phyloP scores from a whole-genome alignment of 23 red algal genomes.

The Gracilariopsis chorda region DNA sequence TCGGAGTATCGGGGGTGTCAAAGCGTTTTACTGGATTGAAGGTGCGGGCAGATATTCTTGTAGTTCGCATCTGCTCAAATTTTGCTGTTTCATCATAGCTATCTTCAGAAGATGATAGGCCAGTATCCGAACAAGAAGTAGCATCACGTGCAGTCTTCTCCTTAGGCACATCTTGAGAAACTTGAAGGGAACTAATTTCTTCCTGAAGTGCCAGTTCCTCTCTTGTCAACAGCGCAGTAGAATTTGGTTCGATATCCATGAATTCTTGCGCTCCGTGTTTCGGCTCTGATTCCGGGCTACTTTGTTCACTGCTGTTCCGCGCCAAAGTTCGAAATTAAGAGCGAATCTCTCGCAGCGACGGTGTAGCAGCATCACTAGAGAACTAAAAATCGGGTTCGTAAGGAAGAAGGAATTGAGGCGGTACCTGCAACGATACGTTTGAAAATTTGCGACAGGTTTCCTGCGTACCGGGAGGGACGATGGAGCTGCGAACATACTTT shows the following conservation, averaged over 20 bases:
- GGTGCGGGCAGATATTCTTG: background rate
- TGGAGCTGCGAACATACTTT: background rate
- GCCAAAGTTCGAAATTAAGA: too few relatives aligned
- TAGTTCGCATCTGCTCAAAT: background rate
- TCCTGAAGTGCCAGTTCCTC: background rate
- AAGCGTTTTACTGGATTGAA: background rate
- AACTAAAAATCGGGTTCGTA: background rate
- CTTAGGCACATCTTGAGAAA: background rate
- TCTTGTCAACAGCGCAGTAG: background rate
- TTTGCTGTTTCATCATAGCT: background rate
- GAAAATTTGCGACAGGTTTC: background rate
- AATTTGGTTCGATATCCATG: background rate
- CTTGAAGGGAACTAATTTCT: background rate
- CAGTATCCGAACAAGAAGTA: background rate
- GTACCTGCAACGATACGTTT: constrained; percentile 8
- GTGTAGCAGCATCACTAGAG: background rate
- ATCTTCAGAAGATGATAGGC: background rate
- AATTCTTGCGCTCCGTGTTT: background rate
- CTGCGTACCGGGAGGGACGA: background rate
- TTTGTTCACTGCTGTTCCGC: too few relatives aligned
- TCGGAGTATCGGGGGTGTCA: background rate
- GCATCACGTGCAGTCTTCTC: background rate
- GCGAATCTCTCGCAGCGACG: too few relatives aligned
- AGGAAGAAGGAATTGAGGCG: background rate
- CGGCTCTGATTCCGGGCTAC: too few relatives aligned